A percentile compares a stretch with the other conserved stretches of the same genome.
Conservation (phyloP, 148 eudicot species). For the Rhododendron griersonianum region DNA sequence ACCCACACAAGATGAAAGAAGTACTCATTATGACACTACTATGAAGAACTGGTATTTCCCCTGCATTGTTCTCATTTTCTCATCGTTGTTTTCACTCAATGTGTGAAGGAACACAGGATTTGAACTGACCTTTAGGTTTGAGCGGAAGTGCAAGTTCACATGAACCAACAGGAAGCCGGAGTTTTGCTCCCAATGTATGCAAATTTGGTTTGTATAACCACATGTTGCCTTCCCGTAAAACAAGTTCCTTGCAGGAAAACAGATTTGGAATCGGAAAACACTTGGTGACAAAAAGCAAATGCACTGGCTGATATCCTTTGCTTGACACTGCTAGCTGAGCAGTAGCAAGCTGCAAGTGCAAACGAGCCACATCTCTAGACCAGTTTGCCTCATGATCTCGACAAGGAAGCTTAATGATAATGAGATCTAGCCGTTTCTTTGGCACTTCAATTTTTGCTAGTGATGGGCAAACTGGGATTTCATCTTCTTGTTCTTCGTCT, state of each 20-base stretch:
- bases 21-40: not conserved
- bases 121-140: conserved; percentile 39
- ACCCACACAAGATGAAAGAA: too few species aligned
- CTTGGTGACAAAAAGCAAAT: conserved; percentile 52
- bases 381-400: conserved; percentile 38
- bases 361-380: conserved; percentile 74
- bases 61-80: not conserved
- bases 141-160: conserved; percentile 80
- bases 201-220: conserved; percentile 71
- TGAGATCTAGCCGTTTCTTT: conserved; percentile 43
- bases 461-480: conserved; percentile 53
- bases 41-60: not conserved
- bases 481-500: conserved; percentile 77
- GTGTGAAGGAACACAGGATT: not conserved
- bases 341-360: conserved; percentile 72
- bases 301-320: conserved; percentile 46
- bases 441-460: conserved; percentile 55
- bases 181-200: conserved; percentile 43
- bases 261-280: conserved; percentile 73
- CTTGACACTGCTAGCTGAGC: conserved; percentile 45
- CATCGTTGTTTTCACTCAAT: not conserved
- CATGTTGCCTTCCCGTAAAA: conserved; percentile 41
- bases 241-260: conserved; percentile 67
- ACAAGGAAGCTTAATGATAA: conserved; percentile 73
- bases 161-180: conserved; percentile 78